Evolutionary conservation across 1,139 yeast species (phyloP), one percentile per base, ranked within the genome.

Genomic region (Pichia sp.): DNA sequence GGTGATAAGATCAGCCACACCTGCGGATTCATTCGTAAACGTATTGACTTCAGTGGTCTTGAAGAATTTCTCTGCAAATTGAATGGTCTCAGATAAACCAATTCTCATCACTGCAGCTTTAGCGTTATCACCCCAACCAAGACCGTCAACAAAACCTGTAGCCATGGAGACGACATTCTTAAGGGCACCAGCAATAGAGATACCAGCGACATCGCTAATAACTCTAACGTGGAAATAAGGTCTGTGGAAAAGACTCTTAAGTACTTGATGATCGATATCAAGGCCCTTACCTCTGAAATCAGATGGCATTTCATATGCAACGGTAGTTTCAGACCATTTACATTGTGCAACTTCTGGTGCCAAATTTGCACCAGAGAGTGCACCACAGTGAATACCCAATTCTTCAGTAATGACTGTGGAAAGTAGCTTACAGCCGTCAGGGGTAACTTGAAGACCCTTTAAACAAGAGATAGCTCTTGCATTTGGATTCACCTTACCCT

Each of bases 71-170:
- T 77, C 72, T 34, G 94, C 93, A 60, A 88, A 88, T 61, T 74
- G 74, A 58, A 86, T 81, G 64, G 80, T 85, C 66, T 88, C 97
- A 53, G 79, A 70, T 41, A 88, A 63, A 34, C 97, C 97, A 49
- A 93, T 78, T 66, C 97, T 77, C 88, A 87, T 86, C 52, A 88
- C 76, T 34, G 96, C 96, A 34, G 96, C 83, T 63, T 87, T 85
- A 49, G 97, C 96, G 58, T 88, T 88, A 65, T 86, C 95, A 59
- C 97, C 97, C 96, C 97, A 88, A 40, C 94, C 95, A 44, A 82
- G 72, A 50, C 96, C 96, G 63, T 85, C 95, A 44, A 87, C 96
- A 57, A 87, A 83, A 37, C 96, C 97, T 39, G 93, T 95, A 40
- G 93, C 87, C 54, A 85, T 70, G 35, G 96, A 96, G 49, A 87